These are phyloP conservation scores for Sarocladium oryzae DNA, from an alignment of 2,329 filamentous ascomycete genomes.

Conservation along the genomic window DNA sequence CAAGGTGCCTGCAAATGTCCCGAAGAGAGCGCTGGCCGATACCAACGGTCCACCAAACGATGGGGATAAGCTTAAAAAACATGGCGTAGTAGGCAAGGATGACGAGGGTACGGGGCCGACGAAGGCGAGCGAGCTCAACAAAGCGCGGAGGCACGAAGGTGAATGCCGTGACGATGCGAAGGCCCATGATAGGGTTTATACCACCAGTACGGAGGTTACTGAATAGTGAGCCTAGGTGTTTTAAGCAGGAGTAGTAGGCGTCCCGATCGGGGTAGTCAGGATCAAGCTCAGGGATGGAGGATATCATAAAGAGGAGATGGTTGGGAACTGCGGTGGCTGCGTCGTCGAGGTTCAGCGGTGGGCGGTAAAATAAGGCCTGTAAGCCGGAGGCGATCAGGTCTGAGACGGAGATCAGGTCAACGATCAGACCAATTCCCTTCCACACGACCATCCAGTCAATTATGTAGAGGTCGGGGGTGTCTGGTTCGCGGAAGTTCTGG, in stretches of 20 bases:
- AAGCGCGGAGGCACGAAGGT: conserved; percentile 42
- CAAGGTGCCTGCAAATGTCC: conserved; percentile 35
- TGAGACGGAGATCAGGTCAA: conserved; percentile 26
- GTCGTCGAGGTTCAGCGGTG: conserved; percentile 38
- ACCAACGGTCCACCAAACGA: conserved; percentile 44
- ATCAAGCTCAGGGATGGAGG: conserved; percentile 36
- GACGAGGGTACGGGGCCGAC: conserved; percentile 39
- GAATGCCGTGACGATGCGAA: conserved; percentile 47
- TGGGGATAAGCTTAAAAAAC: conserved; percentile 38
- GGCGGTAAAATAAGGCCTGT: conserved; percentile 41
- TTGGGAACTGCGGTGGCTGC: conserved; percentile 36
- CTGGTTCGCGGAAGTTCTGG: conserved; percentile 42
- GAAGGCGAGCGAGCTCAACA: conserved; percentile 34
- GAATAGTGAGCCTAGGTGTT: conserved; percentile 46
- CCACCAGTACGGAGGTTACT: conserved; percentile 36
- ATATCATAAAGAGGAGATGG: conserved; percentile 43
- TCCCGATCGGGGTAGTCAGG: conserved; percentile 31
- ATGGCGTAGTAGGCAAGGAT: conserved; percentile 47
- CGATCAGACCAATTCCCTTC: conserved; percentile 44
- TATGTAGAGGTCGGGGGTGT: conserved; percentile 40
- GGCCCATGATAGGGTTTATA: conserved; percentile 35
- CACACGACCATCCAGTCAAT: conserved; percentile 52
- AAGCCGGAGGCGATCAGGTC: conserved; percentile 34
- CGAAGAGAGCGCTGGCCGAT: conserved; percentile 39
- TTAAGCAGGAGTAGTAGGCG: conserved; percentile 39